Evolutionary conservation across 352 stramenopile genomes (phyloP).

Genomic region (Stramenopiles sp.): DNA sequence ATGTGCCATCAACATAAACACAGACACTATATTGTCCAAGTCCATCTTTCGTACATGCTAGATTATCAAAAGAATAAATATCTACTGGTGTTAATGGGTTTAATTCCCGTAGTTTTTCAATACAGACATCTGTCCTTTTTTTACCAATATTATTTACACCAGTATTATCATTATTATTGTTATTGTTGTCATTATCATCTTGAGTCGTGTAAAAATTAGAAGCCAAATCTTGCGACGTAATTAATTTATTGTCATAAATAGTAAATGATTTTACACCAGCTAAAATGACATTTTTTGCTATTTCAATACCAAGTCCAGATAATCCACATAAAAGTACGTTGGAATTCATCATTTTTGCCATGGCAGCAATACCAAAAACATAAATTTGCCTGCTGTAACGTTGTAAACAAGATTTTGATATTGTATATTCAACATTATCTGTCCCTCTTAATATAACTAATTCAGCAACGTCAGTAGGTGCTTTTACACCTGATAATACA

Average conservation of each 20-base stretch:
- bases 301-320: conserved; percentile 49
- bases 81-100: background rate
- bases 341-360: conserved; percentile 65
- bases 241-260: background rate
- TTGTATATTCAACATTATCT: background rate
- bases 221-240: background rate
- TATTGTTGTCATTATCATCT: background rate
- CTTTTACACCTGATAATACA: background rate
- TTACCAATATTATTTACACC: background rate
- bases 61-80: background rate
- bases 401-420: background rate
- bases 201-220: background rate
- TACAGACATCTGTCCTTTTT: background rate
- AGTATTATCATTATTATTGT: too few relatives aligned
- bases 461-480: background rate
- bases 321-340: conserved; percentile 65
- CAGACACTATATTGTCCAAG: conserved; percentile 58
- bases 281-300: conserved; percentile 91
- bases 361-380: conserved; percentile 89
- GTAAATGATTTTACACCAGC: conserved; percentile 31
- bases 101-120: background rate
- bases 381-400: conserved; percentile 93
- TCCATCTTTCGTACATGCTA: conserved; percentile 19
- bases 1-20: conserved; percentile 38
- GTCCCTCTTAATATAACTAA: background rate